Conservation (phyloP, 257 asterid genomes). For the Paraleonurus japonicus region DNA sequence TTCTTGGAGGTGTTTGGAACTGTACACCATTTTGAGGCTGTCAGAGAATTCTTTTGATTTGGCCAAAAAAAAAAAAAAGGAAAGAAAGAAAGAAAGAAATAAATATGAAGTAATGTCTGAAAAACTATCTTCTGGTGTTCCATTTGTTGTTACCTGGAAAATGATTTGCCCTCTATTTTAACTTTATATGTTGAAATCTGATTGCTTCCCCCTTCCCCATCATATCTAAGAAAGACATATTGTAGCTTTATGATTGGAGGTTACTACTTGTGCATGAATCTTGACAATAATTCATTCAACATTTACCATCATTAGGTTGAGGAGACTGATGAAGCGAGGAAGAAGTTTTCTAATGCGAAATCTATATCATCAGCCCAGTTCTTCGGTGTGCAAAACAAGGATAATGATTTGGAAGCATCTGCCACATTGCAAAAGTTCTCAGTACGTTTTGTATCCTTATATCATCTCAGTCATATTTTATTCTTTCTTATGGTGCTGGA, state of each 20-base stretch:
- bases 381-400: conserved; percentile 68
- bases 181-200: background rate
- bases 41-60: background rate
- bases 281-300: background rate
- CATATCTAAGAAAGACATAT: no score
- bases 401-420: conserved; percentile 60
- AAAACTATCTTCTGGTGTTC: background rate
- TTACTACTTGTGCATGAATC: background rate
- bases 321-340: conserved; percentile 97
- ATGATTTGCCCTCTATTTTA: background rate
- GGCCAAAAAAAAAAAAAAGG: background rate
- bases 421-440: conserved; percentile 82
- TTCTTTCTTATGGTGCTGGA: background rate
- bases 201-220: background rate
- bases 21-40: background rate
- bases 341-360: conserved; percentile 94
- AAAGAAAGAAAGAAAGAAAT: no score
- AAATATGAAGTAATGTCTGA: background rate
- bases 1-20: conserved; percentile 12
- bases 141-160: background rate
- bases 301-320: conserved; percentile 55
- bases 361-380: conserved; percentile 97
- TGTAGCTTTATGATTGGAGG: background rate
- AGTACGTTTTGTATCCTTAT: conserved; percentile 43
- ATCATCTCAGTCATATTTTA: conserved; percentile 1